Conservation (phyloP, 2,329 filamentous ascomycete species). For the Fusarium keratoplasticum region DNA sequence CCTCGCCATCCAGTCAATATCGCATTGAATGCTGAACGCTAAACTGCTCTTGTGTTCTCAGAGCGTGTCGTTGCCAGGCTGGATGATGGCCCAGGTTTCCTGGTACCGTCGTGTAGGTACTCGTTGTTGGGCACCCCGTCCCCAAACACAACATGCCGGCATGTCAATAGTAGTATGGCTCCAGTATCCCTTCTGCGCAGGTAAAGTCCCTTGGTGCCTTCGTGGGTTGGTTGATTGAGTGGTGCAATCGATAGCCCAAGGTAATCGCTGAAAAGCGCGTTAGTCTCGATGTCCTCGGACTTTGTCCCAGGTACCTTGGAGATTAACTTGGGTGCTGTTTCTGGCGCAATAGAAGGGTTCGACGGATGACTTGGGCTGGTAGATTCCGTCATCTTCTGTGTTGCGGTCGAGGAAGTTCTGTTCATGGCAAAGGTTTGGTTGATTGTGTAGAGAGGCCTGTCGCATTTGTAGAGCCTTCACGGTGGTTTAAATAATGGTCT, state of each 20-base stretch:
- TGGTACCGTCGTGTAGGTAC: not conserved
- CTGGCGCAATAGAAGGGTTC: not conserved
- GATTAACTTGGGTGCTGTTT: not conserved
- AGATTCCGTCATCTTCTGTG: not conserved
- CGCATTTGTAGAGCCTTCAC: not conserved
- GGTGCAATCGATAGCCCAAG: conserved; percentile 9
- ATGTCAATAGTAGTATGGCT: conserved; percentile 29
- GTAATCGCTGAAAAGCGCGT: not conserved
- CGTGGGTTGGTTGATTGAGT: conserved; percentile 27
- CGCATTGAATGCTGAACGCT: not conserved
- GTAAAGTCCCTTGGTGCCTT: conserved; percentile 14
- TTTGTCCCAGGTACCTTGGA: not conserved
- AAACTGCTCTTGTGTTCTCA: not conserved
- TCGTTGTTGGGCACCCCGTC: not conserved
- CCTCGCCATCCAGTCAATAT: not conserved
- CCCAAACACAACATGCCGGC: conserved; percentile 12
- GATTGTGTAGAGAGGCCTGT: not conserved
- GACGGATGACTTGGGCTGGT: not conserved
- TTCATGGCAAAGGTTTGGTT: not conserved
- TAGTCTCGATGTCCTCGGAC: not conserved
- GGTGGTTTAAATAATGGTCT: not conserved
- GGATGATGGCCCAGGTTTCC: not conserved
- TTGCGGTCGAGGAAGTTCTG: not conserved
- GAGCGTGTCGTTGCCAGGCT: not conserved
- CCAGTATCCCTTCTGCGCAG: not conserved